Conservation (phyloP, 129 eudicot species). For the Chrysanthemum makinoi region DNA sequence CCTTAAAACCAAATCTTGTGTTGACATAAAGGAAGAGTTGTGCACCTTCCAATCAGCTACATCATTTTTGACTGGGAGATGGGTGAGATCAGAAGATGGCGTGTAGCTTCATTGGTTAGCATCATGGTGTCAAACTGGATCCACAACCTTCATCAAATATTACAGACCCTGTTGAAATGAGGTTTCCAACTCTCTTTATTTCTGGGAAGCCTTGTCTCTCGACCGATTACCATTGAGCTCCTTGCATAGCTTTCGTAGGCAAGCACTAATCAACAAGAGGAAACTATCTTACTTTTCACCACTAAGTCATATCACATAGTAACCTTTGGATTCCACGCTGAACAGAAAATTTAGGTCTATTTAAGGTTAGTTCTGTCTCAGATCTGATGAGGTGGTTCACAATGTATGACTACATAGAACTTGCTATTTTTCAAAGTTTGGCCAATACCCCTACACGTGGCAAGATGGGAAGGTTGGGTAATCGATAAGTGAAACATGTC, state of each 20-base stretch:
- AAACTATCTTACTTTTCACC: neutral
- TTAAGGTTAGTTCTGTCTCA: conserved; percentile 4
- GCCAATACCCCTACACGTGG: neutral
- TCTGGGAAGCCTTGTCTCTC: neutral
- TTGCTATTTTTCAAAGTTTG: neutral
- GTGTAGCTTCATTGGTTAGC: conserved; percentile 98
- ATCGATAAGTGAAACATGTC: too few species aligned
- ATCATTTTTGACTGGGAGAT: conserved; percentile 37
- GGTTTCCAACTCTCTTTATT: conserved; percentile 37
- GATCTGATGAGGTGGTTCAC: neutral
- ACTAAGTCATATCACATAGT: neutral
- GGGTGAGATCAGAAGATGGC: conserved; percentile 85
- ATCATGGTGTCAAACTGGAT: conserved; percentile 71
- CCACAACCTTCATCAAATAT: conserved; percentile 50
- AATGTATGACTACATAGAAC: conserved; percentile 11
- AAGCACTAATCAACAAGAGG: neutral
- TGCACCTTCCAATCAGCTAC: too few species aligned
- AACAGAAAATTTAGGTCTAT: neutral
- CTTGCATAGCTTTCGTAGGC: neutral
- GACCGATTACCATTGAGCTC: conserved; percentile 1
- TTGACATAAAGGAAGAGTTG: too few species aligned
- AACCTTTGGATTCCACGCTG: neutral
- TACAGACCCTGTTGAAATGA: conserved; percentile 44
- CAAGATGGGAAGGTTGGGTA: too few species aligned
- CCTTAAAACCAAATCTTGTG: too few species aligned